Conservation (phyloP, 495 filamentous ascomycete genomes). For the Cladorrhinum samala region DNA sequence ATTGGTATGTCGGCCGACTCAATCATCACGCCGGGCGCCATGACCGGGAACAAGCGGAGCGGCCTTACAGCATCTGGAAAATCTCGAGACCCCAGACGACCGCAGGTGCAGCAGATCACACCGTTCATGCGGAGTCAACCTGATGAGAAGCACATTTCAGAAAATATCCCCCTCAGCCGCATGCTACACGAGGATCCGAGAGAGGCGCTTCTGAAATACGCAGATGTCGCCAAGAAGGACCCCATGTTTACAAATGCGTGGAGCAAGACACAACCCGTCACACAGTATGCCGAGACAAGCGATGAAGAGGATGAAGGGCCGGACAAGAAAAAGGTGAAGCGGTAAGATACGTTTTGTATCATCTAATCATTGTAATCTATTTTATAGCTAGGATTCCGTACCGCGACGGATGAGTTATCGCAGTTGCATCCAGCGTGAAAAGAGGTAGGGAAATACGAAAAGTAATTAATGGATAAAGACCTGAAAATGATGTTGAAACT, state of each 20-base stretch:
- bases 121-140: constrained; percentile 89
- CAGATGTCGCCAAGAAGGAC: constrained; percentile 87
- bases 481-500: too few species aligned
- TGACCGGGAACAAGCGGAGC: constrained; percentile 34
- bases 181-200: constrained; percentile 97
- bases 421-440: too few species aligned
- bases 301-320: constrained; percentile 75
- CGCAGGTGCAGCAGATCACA: constrained; percentile 75
- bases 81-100: constrained; percentile 70
- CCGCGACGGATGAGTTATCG: too few species aligned
- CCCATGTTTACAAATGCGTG: constrained; percentile 92
- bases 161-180: constrained; percentile 81
- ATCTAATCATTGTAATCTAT: too few species aligned
- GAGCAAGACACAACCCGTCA: constrained; percentile 85
- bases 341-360: constrained; percentile 6
- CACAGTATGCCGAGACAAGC: constrained; percentile 87
- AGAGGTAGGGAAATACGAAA: too few species aligned
- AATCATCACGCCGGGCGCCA: constrained; percentile 61
- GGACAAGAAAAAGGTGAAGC: constrained; percentile 61
- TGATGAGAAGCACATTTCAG: constrained; percentile 80
- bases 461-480: too few species aligned
- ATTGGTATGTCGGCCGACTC: constrained; percentile 76
- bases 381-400: too few species aligned
- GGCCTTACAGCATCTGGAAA: constrained; percentile 76
- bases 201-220: constrained; percentile 91